A percentile compares a stretch with the other conserved stretches of the same genome.
Evolutionary conservation across 441 rosid species (phyloP).

Genomic region (Jatropha podagrica): DNA sequence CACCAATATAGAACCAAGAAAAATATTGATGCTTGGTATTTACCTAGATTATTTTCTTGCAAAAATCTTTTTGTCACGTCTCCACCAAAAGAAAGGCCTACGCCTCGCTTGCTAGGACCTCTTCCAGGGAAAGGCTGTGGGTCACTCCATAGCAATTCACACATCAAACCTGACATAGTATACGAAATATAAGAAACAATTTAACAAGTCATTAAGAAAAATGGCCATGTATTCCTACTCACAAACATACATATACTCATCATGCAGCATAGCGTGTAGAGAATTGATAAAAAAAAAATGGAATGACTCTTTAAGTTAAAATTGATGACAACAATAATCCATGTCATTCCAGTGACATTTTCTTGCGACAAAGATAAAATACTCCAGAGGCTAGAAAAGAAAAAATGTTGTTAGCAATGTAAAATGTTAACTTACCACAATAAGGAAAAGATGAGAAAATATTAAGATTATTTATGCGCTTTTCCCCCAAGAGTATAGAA

Average conservation of each 20-base stretch:
- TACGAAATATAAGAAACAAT: conserved; percentile 1
- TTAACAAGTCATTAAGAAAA: neutral
- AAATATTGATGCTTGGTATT: conserved; percentile 4
- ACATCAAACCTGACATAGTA: conserved; percentile 73
- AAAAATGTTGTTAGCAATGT: neutral
- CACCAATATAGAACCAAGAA: conserved; percentile 12
- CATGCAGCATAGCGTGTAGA: no score
- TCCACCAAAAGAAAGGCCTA: conserved; percentile 93
- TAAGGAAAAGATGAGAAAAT: neutral
- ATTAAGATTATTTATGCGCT: neutral
- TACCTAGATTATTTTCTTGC: conserved; percentile 89
- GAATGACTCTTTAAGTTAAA: neutral
- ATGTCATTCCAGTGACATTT: neutral
- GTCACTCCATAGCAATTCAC: conserved; percentile 98
- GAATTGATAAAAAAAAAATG: neutral
- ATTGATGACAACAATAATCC: neutral
- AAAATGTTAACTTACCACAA: neutral
- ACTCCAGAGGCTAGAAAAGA: neutral
- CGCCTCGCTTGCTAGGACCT: conserved; percentile 99
- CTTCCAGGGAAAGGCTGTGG: conserved; percentile 96
- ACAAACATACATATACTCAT: neutral
- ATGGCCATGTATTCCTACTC: neutral
- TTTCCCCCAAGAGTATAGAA: neutral
- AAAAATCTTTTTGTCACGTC: conserved; percentile 87
- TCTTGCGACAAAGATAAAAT: neutral